phyloP scores from a whole-genome alignment of 2,329 filamentous ascomycete genomes.

The Penicillium brasilianum region DNA sequence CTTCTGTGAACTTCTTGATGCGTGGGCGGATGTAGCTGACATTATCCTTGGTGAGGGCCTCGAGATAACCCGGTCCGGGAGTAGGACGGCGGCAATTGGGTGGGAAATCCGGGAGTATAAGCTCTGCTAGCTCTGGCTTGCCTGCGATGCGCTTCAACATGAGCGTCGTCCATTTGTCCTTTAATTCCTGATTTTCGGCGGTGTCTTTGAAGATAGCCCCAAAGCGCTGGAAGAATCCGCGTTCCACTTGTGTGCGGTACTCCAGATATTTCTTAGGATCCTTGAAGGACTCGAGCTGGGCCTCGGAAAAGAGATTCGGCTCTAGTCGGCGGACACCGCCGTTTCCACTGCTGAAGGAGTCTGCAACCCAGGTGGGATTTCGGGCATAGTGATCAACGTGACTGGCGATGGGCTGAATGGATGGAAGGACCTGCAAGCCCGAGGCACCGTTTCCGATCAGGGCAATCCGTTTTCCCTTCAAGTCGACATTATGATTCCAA shows the following conservation, averaged over 20 bases:
- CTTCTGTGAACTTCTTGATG: slow-evolving; percentile 64
- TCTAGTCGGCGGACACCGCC: slow-evolving; percentile 58
- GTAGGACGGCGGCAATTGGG: slow-evolving; percentile 69
- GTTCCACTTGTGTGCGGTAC: slow-evolving; percentile 63
- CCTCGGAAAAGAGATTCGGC: slow-evolving; percentile 60
- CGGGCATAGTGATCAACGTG: slow-evolving; percentile 69
- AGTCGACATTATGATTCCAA: slow-evolving; percentile 61
- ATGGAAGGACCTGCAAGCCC: slow-evolving; percentile 59
- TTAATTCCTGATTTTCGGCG: slow-evolving; percentile 55
- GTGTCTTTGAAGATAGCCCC: slow-evolving; percentile 60
- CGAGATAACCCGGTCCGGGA: slow-evolving; percentile 70
- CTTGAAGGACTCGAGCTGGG: slow-evolving; percentile 62
- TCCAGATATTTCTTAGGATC: slow-evolving; percentile 65
- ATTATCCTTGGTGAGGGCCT: slow-evolving; percentile 65
- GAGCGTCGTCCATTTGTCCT: slow-evolving; percentile 55
- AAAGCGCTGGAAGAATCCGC: slow-evolving; percentile 67
- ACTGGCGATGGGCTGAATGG: slow-evolving; percentile 44
- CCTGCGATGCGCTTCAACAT: slow-evolving; percentile 61
- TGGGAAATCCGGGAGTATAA: slow-evolving; percentile 66
- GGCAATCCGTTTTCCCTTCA: slow-evolving; percentile 56
- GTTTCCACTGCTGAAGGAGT: slow-evolving; percentile 60
- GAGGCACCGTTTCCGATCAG: slow-evolving; percentile 69
- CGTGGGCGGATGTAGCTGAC: slow-evolving; percentile 64
- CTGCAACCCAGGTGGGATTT: slow-evolving; percentile 70
- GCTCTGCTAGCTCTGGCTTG: slow-evolving; percentile 61